Conservation (phyloP, 1,284 basidiomycete genomes). For the Malassezia obtusa region DNA sequence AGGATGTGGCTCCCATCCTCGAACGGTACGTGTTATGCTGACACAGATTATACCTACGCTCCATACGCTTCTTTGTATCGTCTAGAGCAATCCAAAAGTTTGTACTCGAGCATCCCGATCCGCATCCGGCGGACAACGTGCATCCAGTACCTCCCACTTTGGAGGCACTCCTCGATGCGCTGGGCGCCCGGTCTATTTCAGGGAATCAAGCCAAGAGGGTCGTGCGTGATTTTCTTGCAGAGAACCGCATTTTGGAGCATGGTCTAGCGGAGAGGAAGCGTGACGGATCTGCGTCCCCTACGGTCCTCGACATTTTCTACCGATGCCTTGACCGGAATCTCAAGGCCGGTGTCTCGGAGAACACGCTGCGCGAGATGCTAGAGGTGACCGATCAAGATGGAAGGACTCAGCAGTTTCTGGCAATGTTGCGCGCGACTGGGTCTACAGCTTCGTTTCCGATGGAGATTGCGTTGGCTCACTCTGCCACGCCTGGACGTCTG, state of each 20-base stretch:
- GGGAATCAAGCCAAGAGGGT: constrained; percentile 22
- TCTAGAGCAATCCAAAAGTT: not conserved
- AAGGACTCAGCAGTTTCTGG: not conserved
- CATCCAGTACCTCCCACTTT: not conserved
- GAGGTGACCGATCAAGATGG: not conserved
- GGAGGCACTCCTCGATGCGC: constrained; percentile 5
- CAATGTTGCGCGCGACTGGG: not conserved
- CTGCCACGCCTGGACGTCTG: constrained; percentile 10
- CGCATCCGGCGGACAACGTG: not conserved
- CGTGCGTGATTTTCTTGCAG: constrained; percentile 19
- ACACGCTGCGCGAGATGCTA: constrained; percentile 10
- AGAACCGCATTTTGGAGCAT: constrained; percentile 23
- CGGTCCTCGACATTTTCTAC: constrained; percentile 24
- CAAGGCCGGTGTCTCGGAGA: constrained; percentile 23
- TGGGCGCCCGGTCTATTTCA: constrained; percentile 17
- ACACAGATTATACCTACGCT: not conserved
- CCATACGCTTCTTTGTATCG: not conserved
- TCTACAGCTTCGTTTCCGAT: constrained; percentile 1
- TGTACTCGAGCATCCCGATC: not conserved
- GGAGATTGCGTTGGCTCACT: constrained; percentile 23
- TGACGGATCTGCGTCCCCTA: not conserved
- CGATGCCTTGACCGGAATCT: constrained; percentile 35
- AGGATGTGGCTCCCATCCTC: constrained; percentile 4
- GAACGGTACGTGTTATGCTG: not conserved
- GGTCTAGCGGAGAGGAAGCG: constrained; percentile 6